A percentile compares a stretch with the other conserved stretches of the same genome.
These are phyloP conservation scores for Cladosporium colombiae DNA, from an alignment of 2,329 filamentous ascomycete genomes.

Conservation along the genomic window DNA sequence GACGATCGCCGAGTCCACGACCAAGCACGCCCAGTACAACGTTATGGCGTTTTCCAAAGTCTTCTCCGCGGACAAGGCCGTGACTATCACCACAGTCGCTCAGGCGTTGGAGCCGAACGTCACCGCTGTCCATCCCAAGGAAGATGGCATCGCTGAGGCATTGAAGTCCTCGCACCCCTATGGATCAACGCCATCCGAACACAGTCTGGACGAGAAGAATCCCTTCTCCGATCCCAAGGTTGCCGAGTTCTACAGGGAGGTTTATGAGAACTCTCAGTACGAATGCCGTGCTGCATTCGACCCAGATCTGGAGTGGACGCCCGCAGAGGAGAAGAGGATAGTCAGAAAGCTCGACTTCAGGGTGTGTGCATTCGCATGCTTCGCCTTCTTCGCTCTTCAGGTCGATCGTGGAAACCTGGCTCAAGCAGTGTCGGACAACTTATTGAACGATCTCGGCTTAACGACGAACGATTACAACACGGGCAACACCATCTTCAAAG, in stretches of 20 bases:
- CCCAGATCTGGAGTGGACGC: conserved; percentile 47
- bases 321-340: conserved; percentile 46
- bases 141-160: background rate
- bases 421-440: conserved; percentile 25
- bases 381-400: conserved; percentile 25
- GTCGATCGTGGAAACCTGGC: conserved; percentile 17
- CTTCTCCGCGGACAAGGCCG: conserved; percentile 10
- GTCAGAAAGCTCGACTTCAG: conserved; percentile 28
- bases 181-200: background rate
- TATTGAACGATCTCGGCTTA: conserved; percentile 42
- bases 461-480: conserved; percentile 49
- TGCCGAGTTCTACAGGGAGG: conserved; percentile 54
- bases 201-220: conserved; percentile 23
- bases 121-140: background rate
- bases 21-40: background rate
- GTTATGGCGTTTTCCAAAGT: conserved; percentile 2
- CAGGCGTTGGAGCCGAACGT: conserved; percentile 13
- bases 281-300: conserved; percentile 53
- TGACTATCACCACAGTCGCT: background rate
- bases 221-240: conserved; percentile 53
- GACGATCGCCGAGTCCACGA: background rate
- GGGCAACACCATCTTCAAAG: conserved; percentile 44
- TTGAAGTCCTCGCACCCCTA: background rate
- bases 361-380: conserved; percentile 30
- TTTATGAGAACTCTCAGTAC: conserved; percentile 58